phyloP scores from a whole-genome alignment of 176 grass and related monocot genomes.

The Ensete ventricosum region DNA sequence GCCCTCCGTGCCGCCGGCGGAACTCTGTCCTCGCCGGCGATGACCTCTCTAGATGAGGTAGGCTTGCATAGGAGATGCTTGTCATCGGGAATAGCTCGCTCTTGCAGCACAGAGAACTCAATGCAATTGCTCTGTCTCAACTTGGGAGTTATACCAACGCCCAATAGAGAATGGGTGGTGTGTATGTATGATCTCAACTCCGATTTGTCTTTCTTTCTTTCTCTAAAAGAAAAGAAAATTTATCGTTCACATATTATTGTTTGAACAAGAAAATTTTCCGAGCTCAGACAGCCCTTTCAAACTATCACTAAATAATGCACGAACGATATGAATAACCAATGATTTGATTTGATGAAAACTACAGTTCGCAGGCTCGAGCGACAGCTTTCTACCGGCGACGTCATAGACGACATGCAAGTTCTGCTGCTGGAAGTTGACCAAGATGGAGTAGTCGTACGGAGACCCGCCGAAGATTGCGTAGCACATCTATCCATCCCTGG shows the following conservation, averaged over 20 bases:
- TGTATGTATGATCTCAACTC: neutral
- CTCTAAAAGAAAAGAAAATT: no score
- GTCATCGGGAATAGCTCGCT: conserved; percentile 4
- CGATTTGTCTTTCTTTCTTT: no score
- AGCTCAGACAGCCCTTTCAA: no score
- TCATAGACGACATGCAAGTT: conserved; percentile 19
- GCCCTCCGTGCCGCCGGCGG: neutral
- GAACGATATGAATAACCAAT: no score
- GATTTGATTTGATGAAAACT: no score
- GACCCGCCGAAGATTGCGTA: neutral
- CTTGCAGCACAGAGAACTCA: neutral
- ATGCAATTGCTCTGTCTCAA: neutral
- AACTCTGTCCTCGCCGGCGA: neutral
- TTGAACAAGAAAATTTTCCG: no score
- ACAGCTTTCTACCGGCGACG: neutral
- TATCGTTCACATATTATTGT: no score
- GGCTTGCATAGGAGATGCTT: neutral
- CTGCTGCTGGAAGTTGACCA: conserved; percentile 19
- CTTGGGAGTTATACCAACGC: neutral
- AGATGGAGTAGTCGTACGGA: neutral
- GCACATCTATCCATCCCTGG: conserved; percentile 18
- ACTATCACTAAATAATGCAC: no score
- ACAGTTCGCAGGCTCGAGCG: neutral
- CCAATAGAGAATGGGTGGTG: neutral
- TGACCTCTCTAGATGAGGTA: neutral